These are phyloP conservation scores for Termitomyces sp. DNA, from an alignment of 768 basidiomycete genomes.

Conservation along the genomic window DNA sequence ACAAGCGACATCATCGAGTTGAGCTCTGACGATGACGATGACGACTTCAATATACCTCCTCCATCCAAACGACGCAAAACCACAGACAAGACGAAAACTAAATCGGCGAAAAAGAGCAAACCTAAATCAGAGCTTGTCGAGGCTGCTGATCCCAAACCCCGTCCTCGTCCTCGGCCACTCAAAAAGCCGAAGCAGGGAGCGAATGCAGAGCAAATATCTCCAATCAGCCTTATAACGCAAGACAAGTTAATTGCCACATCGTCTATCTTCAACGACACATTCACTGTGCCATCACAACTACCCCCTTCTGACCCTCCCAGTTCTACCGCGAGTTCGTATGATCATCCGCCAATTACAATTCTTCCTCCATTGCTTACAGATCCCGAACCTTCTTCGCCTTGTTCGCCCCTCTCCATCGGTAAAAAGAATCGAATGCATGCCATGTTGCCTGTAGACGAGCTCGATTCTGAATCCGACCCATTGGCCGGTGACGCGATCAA, in stretches of 20 bases:
- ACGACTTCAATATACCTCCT: constrained; percentile 26
- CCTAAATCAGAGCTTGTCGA: constrained; percentile 16
- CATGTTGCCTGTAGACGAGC: constrained; percentile 26
- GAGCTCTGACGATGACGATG: constrained; percentile 39
- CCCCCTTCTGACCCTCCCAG: constrained; percentile 33
- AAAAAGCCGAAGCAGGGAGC: constrained; percentile 4
- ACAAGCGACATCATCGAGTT: constrained; percentile 41
- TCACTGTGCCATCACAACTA: constrained; percentile 21
- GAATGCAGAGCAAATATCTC: constrained; percentile 1
- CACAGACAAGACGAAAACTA: constrained; percentile 24
- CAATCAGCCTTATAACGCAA: constrained; percentile 6
- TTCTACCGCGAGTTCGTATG: constrained; percentile 23
- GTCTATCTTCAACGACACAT: constrained; percentile 14
- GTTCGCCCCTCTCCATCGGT: constrained; percentile 21
- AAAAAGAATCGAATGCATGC: constrained; percentile 17
- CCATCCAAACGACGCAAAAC: constrained; percentile 22
- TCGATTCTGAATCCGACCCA: constrained; percentile 18
- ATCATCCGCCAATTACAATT: constrained; percentile 33
- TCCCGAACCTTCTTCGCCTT: constrained; percentile 28
- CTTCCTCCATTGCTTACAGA: constrained; percentile 21
- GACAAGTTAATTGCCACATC: constrained; percentile 16
- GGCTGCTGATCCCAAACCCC: constrained; percentile 3
- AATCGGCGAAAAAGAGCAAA: constrained; percentile 16
- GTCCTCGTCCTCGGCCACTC: constrained; percentile 12
- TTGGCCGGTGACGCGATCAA: constrained; percentile 2